Conservation (phyloP, 2,329 filamentous ascomycete species). For the Apiospora aurea region DNA sequence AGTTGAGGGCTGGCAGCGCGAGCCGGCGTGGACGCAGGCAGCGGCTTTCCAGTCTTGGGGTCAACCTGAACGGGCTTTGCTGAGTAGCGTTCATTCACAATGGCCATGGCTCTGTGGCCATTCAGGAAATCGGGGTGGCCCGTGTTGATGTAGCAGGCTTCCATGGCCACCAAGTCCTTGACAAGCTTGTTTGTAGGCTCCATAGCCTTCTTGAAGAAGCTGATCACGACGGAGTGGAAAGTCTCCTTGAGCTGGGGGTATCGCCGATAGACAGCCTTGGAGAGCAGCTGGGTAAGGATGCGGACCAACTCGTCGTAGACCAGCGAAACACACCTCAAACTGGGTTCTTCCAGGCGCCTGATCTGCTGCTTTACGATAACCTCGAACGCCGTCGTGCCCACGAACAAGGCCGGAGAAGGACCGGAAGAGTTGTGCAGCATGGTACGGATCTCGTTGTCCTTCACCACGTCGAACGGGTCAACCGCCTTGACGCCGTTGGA, state of each 20-base stretch:
- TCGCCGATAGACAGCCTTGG: slow-evolving; percentile 87
- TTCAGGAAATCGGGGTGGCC: slow-evolving; percentile 98
- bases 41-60: slow-evolving; percentile 96
- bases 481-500: slow-evolving; percentile 97
- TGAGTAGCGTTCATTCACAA: slow-evolving; percentile 92
- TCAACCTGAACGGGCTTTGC: slow-evolving; percentile 92
- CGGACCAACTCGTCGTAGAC: slow-evolving; percentile 98
- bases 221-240: slow-evolving; percentile 89
- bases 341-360: slow-evolving; percentile 93
- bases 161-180: slow-evolving; percentile 91
- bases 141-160: slow-evolving; percentile 97
- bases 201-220: slow-evolving; percentile 98
- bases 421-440: slow-evolving; percentile 99
- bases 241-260: slow-evolving; percentile 98
- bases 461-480: slow-evolving; percentile 96
- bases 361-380: slow-evolving; percentile 99
- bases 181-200: slow-evolving; percentile 98
- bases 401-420: slow-evolving; percentile 93
- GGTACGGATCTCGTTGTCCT: slow-evolving; percentile 96
- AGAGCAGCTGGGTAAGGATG: slow-evolving; percentile 87
- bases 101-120: slow-evolving; percentile 95
- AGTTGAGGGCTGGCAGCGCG: slow-evolving; percentile 80
- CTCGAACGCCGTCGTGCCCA: slow-evolving; percentile 97
- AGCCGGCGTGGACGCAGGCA: slow-evolving; percentile 71
- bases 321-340: slow-evolving; percentile 94